Base-by-base conservation (phyloP, 768 basidiomycete species). In the Holtermanniella nyarrowii region DNA sequence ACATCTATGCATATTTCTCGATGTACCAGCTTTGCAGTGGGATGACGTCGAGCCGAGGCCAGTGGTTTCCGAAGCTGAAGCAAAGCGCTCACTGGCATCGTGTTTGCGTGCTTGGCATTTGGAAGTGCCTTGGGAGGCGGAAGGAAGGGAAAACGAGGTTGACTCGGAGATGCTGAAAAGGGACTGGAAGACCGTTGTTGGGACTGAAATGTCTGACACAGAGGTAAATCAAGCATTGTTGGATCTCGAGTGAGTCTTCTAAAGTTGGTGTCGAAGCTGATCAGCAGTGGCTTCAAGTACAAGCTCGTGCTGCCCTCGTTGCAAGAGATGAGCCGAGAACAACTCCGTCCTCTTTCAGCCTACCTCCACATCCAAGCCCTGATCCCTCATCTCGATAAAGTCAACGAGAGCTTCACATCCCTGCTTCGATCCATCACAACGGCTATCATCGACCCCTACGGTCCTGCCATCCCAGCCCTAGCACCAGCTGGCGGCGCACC, bases 191-290 rank as follows among this genome's bases (percentile, higher is more conserved):
- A 16, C 16, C 10, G 31, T 37, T 16, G 31, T 37, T 16, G 31
- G 31, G 31, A 37, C 31, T 16, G 31, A 37, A 16, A 7, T 37
- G 31, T 16, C 7, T 7, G 10, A 37, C 10, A 7, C 7, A 7
- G 16, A 16, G 10, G 16, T 16, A 7, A 37, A 37, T 16, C 31
- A 37, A 16, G 16, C 31, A 16, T 37, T 37, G 31, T 16, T 67
- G 11, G 61, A 67, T 39, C 44, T 64, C 1, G 65, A 67, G 65
- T 67, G 49, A 62, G 65, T 54, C 3, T 23, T 21, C 24, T 44
- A 24, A 41, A 24, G 23, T 24, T n/a, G 37, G 20, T 23, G 13
- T 49, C 27, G 18, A 26, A 10, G 31, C 49, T 60, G 40, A 59
- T 25, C 20, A 16, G 11, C 48, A 67, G 65, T 46, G 59, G 52